Evolutionary conservation across 202 grass and related monocot species (phyloP).

Genomic region (Zizania palustris): DNA sequence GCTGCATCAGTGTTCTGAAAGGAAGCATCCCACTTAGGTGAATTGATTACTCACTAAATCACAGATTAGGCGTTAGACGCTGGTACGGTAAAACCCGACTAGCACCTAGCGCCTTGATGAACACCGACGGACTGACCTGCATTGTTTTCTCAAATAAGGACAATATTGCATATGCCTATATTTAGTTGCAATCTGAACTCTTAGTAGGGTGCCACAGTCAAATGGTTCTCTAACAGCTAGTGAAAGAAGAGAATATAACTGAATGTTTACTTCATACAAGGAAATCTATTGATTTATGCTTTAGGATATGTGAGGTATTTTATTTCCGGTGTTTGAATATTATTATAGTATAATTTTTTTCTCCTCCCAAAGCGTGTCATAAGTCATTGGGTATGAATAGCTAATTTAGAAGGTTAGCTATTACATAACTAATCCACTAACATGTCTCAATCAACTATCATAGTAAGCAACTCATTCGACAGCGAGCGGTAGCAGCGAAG

Average conservation of each 20-base stretch:
- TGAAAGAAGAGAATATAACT: background rate
- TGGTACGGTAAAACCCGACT: too few relatives aligned
- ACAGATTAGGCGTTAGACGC: too few relatives aligned
- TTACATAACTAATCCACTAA: background rate
- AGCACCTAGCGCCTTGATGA: too few relatives aligned
- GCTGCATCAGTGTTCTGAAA: too few relatives aligned
- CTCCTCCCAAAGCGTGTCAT: background rate
- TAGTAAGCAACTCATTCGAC: background rate
- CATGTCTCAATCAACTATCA: background rate
- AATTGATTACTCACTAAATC: too few relatives aligned
- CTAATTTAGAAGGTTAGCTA: background rate
- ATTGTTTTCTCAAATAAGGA: background rate
- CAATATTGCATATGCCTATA: background rate
- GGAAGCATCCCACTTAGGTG: too few relatives aligned
- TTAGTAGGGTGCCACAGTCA: background rate
- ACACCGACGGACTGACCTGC: background rate
- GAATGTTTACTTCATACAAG: background rate
- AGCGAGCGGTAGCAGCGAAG: background rate
- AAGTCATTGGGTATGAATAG: background rate
- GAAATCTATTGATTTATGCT: background rate
- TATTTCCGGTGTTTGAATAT: background rate
- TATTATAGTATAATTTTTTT: background rate
- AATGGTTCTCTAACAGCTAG: background rate
- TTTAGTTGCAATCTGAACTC: background rate
- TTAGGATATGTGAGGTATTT: background rate